Conservation (phyloP, 2,329 filamentous ascomycete genomes). For the Calonectria hongkongensis region DNA sequence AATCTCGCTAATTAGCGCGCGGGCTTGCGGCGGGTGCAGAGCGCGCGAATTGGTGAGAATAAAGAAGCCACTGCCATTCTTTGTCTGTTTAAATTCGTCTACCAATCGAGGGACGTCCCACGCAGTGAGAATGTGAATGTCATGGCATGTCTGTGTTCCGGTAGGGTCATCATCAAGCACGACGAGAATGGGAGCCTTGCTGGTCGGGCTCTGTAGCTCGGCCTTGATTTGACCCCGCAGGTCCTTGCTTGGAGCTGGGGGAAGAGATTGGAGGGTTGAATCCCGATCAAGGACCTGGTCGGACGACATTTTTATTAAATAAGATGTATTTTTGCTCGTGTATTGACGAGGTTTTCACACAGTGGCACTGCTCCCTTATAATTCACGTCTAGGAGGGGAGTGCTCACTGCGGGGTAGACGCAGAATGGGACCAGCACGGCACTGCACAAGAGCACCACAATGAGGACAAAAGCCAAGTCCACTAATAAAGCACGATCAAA, state of each 20-base stretch:
- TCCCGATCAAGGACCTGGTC: constrained; percentile 29
- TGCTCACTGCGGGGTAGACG: constrained; percentile 26
- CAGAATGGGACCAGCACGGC: not conserved
- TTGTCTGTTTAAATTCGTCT: constrained; percentile 64
- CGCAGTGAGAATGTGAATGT: constrained; percentile 72
- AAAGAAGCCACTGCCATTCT: constrained; percentile 70
- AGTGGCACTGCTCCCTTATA: constrained; percentile 22
- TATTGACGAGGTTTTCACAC: not conserved
- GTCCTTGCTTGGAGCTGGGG: constrained; percentile 34
- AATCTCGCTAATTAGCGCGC: constrained; percentile 69
- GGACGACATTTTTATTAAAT: constrained; percentile 28
- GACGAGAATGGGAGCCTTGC: constrained; percentile 59
- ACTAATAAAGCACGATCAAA: not conserved
- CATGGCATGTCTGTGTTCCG: constrained; percentile 77
- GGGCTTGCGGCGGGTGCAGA: constrained; percentile 68
- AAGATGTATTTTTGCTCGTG: not conserved
- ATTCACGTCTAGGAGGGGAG: constrained; percentile 15
- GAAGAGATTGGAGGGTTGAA: constrained; percentile 39
- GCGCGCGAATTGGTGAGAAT: constrained; percentile 77
- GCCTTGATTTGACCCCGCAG: constrained; percentile 38
- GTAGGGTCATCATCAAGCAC: constrained; percentile 74
- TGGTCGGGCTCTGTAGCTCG: constrained; percentile 39
- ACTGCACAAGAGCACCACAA: not conserved
- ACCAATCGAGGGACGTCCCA: constrained; percentile 69
- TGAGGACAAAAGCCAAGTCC: not conserved